These are phyloP conservation scores for Amanita subjunquillea DNA, from an alignment of 768 basidiomycete species.

Conservation along the genomic window DNA sequence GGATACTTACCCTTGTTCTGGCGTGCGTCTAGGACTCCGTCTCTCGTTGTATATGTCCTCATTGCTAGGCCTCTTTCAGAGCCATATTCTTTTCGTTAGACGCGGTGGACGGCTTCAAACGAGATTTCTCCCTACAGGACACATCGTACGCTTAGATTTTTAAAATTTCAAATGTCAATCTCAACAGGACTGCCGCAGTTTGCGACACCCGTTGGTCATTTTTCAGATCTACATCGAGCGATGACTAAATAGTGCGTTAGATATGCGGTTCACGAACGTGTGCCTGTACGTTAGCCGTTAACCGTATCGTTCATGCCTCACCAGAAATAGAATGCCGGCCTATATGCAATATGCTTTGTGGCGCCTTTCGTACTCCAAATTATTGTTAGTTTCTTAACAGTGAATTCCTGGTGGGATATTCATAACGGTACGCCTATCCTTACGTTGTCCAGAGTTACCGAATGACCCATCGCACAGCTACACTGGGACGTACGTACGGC, in stretches of 20 bases:
- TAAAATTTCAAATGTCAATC: too few relatives aligned
- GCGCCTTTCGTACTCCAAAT: constrained; percentile 65
- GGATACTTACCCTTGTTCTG: constrained; percentile 58
- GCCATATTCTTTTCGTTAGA: constrained; percentile 54
- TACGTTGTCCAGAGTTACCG: constrained; percentile 5
- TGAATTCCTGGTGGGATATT: constrained; percentile 84
- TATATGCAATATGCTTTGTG: constrained; percentile 44
- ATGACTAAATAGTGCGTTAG: constrained; percentile 20
- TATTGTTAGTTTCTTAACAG: constrained; percentile 56
- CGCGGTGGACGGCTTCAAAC: constrained; percentile 58
- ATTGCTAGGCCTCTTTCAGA: constrained; percentile 21
- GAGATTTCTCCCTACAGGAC: constrained; percentile 73
- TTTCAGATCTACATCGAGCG: neutral
- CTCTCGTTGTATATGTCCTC: neutral
- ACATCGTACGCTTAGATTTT: constrained; percentile 42
- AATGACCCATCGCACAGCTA: constrained; percentile 18
- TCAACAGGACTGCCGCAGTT: constrained; percentile 13
- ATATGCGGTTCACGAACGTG: constrained; percentile 65
- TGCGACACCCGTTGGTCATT: constrained; percentile 28
- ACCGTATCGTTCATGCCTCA: constrained; percentile 4
- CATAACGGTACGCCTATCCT: constrained; percentile 47
- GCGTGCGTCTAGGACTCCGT: constrained; percentile 35
- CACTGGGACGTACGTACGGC: constrained; percentile 27
- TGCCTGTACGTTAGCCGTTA: constrained; percentile 42
- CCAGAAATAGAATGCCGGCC: constrained; percentile 28